phyloP scores from a whole-genome alignment of 176 grass and related monocot genomes.

The Eremochloa ophiuroides region DNA sequence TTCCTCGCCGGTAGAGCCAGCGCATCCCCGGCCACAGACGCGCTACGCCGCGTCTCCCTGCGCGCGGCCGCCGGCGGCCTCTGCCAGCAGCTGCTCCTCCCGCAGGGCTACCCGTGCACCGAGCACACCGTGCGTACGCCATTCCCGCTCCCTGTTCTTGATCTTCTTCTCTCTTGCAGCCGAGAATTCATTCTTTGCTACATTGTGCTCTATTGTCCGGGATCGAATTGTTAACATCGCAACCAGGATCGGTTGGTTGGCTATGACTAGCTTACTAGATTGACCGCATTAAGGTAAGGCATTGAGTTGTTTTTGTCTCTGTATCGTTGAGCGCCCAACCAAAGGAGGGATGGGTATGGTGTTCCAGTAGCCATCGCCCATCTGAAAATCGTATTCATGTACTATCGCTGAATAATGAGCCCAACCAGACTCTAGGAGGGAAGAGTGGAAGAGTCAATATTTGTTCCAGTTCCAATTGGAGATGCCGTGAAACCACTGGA shows the following conservation, averaged over 20 bases:
- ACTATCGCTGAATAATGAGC: background rate
- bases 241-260: background rate
- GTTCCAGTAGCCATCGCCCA: background rate
- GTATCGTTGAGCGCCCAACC: background rate
- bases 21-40: background rate
- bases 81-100: conserved; percentile 63
- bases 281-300: background rate
- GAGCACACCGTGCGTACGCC: conserved; percentile 63
- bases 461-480: background rate
- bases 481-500: background rate
- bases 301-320: background rate
- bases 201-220: background rate
- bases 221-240: background rate
- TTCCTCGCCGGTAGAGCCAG: background rate
- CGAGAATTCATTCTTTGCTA: background rate
- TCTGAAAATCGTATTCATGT: background rate
- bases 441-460: background rate
- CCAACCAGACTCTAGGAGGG: background rate
- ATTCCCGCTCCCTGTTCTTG: background rate
- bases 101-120: conserved; percentile 70
- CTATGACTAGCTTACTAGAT: background rate
- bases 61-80: conserved; percentile 31
- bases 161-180: background rate
- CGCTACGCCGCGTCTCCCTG: conserved; percentile 24
- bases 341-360: background rate